phyloP scores from a whole-genome alignment of 1,284 basidiomycete species.

The Austroboletus niveus region DNA sequence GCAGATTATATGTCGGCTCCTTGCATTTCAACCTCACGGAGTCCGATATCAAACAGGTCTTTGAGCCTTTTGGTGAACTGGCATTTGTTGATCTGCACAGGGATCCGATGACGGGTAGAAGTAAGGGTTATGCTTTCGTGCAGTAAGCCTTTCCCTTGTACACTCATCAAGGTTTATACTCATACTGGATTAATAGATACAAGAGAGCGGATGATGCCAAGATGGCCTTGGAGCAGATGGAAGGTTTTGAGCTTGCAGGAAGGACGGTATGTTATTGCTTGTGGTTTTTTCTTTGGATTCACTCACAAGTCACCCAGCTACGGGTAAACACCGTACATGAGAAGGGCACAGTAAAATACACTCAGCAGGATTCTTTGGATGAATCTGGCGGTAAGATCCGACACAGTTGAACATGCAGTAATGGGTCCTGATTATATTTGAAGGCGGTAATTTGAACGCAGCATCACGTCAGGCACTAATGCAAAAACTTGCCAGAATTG shows the following conservation, averaged over 20 bases:
- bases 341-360: slow-evolving; percentile 73
- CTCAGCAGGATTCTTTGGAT: slow-evolving; percentile 77
- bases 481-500: slow-evolving; percentile 97
- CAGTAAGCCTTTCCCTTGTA: slow-evolving; percentile 54
- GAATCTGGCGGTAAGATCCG: slow-evolving; percentile 66
- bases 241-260: slow-evolving; percentile 95
- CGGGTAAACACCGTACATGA: slow-evolving; percentile 91
- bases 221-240: slow-evolving; percentile 97
- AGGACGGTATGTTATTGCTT: slow-evolving; percentile 62
- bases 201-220: slow-evolving; percentile 88
- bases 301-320: slow-evolving; percentile 47
- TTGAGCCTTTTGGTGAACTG: slow-evolving; percentile 96
- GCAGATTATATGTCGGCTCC: slow-evolving; percentile 93
- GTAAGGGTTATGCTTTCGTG: slow-evolving; percentile 98
- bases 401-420: background rate
- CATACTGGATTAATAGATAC: slow-evolving; percentile 52
- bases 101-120: slow-evolving; percentile 89
- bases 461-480: slow-evolving; percentile 96
- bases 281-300: background rate
- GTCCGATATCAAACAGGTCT: slow-evolving; percentile 96
- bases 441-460: slow-evolving; percentile 91
- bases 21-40: slow-evolving; percentile 95
- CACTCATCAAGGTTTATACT: background rate
- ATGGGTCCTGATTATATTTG: slow-evolving; percentile 8
- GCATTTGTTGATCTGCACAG: slow-evolving; percentile 98